Evolutionary conservation across 768 basidiomycete species (phyloP).

Genomic region (Tulasnella calospora): DNA sequence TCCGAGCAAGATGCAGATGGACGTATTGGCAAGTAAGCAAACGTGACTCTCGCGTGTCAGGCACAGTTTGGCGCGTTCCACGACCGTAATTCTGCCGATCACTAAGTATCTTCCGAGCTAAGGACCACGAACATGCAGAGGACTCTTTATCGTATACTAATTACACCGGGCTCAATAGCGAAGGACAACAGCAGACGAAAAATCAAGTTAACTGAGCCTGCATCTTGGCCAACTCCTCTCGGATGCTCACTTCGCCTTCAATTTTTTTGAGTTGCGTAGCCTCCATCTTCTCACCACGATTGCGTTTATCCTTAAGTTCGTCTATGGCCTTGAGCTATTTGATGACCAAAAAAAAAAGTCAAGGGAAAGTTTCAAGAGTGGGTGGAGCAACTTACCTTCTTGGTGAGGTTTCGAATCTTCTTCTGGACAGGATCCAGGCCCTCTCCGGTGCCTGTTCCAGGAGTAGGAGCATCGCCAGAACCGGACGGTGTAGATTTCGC

Average conservation of each 20-base stretch:
- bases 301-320: slow-evolving; percentile 88
- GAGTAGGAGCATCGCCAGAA: slow-evolving; percentile 47
- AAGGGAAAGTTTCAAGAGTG: slow-evolving; percentile 19
- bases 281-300: slow-evolving; percentile 86
- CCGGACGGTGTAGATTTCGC: slow-evolving; percentile 23
- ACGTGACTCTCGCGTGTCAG: slow-evolving; percentile 11
- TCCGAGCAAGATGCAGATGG: not conserved
- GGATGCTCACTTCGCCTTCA: slow-evolving; percentile 79
- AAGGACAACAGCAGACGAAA: not conserved
- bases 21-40: not conserved
- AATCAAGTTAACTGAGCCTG: not conserved
- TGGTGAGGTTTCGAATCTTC: slow-evolving; percentile 90
- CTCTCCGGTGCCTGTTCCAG: slow-evolving; percentile 45
- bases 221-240: slow-evolving; percentile 60
- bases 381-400: slow-evolving; percentile 62
- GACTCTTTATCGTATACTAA: not conserved
- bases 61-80: not conserved
- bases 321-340: slow-evolving; percentile 83
- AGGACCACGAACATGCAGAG: not conserved
- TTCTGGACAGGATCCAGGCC: slow-evolving; percentile 74
- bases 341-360: slow-evolving; percentile 42
- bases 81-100: not conserved
- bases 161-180: not conserved
- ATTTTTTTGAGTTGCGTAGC: slow-evolving; percentile 97
- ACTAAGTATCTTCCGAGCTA: not conserved